Conservation (phyloP, 805 yeast species). For the Kregervanrija delftensis region DNA sequence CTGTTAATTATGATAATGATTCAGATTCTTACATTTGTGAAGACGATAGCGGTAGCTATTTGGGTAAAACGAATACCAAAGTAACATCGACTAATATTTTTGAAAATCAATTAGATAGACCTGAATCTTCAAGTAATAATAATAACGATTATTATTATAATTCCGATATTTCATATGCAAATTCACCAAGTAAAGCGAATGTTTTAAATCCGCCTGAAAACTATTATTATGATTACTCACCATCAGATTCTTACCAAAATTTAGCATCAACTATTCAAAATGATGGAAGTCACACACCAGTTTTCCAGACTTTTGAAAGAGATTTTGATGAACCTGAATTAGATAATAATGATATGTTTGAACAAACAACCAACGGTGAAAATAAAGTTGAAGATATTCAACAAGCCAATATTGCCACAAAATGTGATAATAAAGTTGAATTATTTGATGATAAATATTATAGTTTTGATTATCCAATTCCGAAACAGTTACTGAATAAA, state of each 20-base stretch:
- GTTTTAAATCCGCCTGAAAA: constrained; percentile 2
- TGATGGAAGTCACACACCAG: constrained; percentile 1
- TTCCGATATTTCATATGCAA: not conserved
- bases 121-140: not conserved
- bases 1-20: constrained; percentile 1
- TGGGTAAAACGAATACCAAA: no score
- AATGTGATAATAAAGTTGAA: constrained; percentile 33
- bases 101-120: no score
- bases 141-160: not conserved
- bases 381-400: constrained; percentile 10
- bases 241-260: constrained; percentile 6
- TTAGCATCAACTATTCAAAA: not conserved
- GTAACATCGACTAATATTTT: no score
- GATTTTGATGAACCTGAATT: constrained; percentile 25
- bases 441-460: constrained; percentile 61
- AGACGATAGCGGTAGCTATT: no score
- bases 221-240: constrained; percentile 8
- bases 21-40: no score
- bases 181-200: not conserved
- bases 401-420: constrained; percentile 18
- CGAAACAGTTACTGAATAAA: constrained; percentile 49
- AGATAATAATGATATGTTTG: constrained; percentile 11
- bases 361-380: constrained; percentile 6
- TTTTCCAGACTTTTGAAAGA: constrained; percentile 21
- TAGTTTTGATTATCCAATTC: constrained; percentile 81